Conservation (phyloP, 192 early-diverging fungal genomes). For the Coemansia sp. region DNA sequence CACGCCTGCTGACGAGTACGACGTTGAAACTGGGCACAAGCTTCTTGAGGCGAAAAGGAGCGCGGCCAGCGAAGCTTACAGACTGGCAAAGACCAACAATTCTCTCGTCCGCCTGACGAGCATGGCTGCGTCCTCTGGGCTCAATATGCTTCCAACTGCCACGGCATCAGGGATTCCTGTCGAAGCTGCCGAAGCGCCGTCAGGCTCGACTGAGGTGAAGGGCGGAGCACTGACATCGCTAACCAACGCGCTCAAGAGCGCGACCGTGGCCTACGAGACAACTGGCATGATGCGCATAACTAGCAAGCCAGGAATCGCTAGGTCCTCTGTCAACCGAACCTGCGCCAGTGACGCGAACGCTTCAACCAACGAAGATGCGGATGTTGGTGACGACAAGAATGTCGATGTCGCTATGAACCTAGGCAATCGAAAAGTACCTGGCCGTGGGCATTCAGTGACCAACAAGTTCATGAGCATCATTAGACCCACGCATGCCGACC, state of each 20-base stretch:
- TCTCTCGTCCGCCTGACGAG: constrained; percentile 6
- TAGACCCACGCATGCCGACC: constrained; percentile 13
- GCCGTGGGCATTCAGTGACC: constrained; percentile 31
- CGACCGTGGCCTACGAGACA: constrained; percentile 30
- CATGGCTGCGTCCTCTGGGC: constrained; percentile 30
- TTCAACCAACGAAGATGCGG: neutral
- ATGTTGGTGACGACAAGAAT: neutral
- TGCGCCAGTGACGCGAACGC: neutral
- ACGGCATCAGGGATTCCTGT: neutral
- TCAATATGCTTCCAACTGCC: neutral
- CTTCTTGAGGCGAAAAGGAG: constrained; percentile 9
- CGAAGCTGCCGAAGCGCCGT: neutral
- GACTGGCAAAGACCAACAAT: neutral
- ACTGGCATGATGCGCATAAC: constrained; percentile 24
- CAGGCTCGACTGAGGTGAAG: neutral
- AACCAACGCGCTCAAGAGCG: neutral
- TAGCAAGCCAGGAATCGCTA: neutral
- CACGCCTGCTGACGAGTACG: constrained; percentile 39
- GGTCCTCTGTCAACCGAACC: neutral
- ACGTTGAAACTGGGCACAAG: constrained; percentile 16
- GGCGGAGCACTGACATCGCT: neutral
- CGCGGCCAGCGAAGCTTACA: neutral
- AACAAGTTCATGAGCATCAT: constrained; percentile 30
- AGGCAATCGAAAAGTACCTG: constrained; percentile 33
- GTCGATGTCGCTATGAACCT: neutral